phyloP scores from a whole-genome alignment of 2,329 filamentous ascomycete species.

The Trichoderma guizhouense region DNA sequence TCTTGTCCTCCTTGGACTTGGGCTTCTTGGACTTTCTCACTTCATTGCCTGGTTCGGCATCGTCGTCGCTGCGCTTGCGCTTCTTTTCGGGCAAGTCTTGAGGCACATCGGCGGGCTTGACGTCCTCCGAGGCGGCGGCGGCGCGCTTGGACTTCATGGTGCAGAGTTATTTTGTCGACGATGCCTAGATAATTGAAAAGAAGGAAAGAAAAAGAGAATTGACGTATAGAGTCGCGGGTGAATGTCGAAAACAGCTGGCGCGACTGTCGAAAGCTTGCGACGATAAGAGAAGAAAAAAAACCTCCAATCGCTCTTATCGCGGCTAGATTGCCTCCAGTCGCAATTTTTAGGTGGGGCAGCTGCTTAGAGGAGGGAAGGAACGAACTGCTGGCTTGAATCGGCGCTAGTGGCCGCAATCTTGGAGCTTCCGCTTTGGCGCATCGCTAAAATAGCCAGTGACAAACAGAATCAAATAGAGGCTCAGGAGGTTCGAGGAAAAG shows the following conservation, averaged over 20 bases:
- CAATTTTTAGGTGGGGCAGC: slow-evolving; percentile 4
- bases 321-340: neutral
- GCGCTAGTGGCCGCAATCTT: neutral
- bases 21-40: slow-evolving; percentile 33
- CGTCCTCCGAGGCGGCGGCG: slow-evolving; percentile 29
- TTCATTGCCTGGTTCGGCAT: slow-evolving; percentile 21
- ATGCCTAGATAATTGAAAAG: neutral
- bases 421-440: neutral
- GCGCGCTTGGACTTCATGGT: slow-evolving; percentile 39
- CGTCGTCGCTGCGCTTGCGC: slow-evolving; percentile 35
- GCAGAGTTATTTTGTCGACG: neutral
- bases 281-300: neutral
- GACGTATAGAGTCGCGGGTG: neutral
- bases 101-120: slow-evolving; percentile 26
- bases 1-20: slow-evolving; percentile 36
- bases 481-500: neutral
- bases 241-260: neutral
- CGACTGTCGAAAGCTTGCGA: neutral
- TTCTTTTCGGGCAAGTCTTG: slow-evolving; percentile 33
- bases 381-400: neutral
- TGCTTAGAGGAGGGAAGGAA: neutral
- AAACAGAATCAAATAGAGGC: neutral
- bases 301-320: slow-evolving; percentile 16
- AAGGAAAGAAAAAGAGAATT: neutral
- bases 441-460: neutral